Evolutionary conservation across 148 eudicot genomes (phyloP), one percentile per base, ranked within the genome.

Genomic region (Heliosperma pusillum): DNA sequence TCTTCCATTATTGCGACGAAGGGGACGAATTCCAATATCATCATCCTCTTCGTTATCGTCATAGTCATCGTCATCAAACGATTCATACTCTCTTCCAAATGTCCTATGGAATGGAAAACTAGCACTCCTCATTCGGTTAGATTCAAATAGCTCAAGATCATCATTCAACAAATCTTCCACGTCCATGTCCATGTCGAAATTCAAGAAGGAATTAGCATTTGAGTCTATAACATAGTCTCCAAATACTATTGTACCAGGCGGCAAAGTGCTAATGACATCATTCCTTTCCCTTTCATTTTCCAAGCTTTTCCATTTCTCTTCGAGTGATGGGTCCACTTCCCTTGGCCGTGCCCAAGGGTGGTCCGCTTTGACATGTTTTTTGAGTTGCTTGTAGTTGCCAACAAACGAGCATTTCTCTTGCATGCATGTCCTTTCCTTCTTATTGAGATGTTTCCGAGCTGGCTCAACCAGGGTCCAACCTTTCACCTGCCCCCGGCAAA

Each of bases 401-500:
- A 86, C 80, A 76, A 87, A 92, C 2, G 87, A 83, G 82, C 97
- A 92, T 20, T 82, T 83, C 29, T 88, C 95, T 60, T 90, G 88
- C 88, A 84, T 87, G 85, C 97, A 92, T 15, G 85, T 81, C 67
- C 95, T 82, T 69, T 80, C 81, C 84, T 87, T 88, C 59, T 82
- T 77, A 67, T 92, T 88, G 27, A 90, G 82, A 85, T 76, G 82
- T 67, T 81, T 82, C 36, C 95, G 85, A 22, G 97, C 93, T 6
- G 83, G 86, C 69, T 87, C 87, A 56, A 90, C 90, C 68, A 90
- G 86, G 2, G 97, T 90, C 95, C 95, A 92, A n/a, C 97, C 97
- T 64, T 90, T 92, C 57, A 92, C 97, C 80, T 88, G 91, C 20
- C 97, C 92, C n/a, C 97, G 93, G 70, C 97, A 92, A 27, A 90